Conservation (phyloP, 2,329 filamentous ascomycete genomes). For the Trichophaea hybrida region DNA sequence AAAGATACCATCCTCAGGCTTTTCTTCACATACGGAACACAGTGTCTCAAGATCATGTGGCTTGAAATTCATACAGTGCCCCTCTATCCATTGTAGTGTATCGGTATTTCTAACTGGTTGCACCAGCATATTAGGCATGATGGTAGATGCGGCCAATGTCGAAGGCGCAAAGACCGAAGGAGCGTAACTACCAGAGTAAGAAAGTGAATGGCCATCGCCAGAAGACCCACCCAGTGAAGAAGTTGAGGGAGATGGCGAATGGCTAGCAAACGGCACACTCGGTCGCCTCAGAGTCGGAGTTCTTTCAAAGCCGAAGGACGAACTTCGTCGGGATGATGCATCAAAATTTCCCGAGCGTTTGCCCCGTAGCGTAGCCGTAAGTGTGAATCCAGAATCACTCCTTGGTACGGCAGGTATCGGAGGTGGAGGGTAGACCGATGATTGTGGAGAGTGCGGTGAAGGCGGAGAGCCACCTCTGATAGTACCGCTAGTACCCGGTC, state of each 20-base stretch:
- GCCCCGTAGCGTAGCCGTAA: slow-evolving; percentile 74
- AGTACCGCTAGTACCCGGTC: slow-evolving; percentile 59
- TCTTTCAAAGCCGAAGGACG: slow-evolving; percentile 74
- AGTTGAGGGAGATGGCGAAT: slow-evolving; percentile 50
- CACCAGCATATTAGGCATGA: slow-evolving; percentile 72
- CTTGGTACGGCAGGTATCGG: slow-evolving; percentile 57
- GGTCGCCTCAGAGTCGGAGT: slow-evolving; percentile 53
- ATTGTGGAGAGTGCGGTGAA: slow-evolving; percentile 37
- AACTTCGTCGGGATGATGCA: slow-evolving; percentile 68
- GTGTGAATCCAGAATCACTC: slow-evolving; percentile 79
- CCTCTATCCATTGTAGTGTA: slow-evolving; percentile 69
- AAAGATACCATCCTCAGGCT: slow-evolving; percentile 58
- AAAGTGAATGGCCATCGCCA: slow-evolving; percentile 34
- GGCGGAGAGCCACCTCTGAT: slow-evolving; percentile 40
- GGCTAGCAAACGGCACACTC: slow-evolving; percentile 57
- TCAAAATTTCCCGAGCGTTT: slow-evolving; percentile 92
- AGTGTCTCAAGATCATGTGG: slow-evolving; percentile 44
- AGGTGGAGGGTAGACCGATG: slow-evolving; percentile 21
- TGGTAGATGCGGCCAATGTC: slow-evolving; percentile 70
- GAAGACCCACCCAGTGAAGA: slow-evolving; percentile 39
- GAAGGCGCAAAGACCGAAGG: slow-evolving; percentile 74
- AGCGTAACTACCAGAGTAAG: slow-evolving; percentile 43
- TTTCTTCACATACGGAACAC: slow-evolving; percentile 65
- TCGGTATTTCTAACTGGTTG: slow-evolving; percentile 67
- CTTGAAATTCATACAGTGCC: slow-evolving; percentile 61